These are phyloP conservation scores for Yarrowia sp. DNA, from an alignment of 805 yeast genomes.

Conservation along the genomic window DNA sequence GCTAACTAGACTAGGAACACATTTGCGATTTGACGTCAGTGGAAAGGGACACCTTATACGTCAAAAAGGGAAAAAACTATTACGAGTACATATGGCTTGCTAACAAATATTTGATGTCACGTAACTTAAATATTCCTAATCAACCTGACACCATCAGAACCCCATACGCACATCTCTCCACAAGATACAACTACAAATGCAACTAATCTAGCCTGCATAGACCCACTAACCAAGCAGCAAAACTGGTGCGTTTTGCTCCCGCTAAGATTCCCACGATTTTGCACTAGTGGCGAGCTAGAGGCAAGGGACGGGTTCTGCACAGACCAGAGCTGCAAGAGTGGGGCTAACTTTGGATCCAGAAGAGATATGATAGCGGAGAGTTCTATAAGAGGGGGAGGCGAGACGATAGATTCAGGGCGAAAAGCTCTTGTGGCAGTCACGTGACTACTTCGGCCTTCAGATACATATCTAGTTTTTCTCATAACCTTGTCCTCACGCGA, in stretches of 20 bases:
- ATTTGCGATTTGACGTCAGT: neutral
- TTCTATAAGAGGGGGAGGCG: neutral
- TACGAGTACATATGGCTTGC: too few species aligned
- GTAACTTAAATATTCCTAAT: too few species aligned
- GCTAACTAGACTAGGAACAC: slow-evolving; percentile 11
- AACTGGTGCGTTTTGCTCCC: neutral
- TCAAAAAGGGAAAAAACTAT: too few species aligned
- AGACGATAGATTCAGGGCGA: neutral
- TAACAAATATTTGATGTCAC: too few species aligned
- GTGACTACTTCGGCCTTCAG: neutral
- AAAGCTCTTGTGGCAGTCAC: neutral
- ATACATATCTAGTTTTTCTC: too few species aligned
- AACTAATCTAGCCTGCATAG: neutral
- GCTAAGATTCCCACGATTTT: neutral
- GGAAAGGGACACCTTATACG: neutral
- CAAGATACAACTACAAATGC: neutral
- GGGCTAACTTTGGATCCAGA: neutral
- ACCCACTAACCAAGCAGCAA: neutral
- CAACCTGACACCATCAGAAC: too few species aligned
- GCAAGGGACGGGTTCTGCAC: neutral
- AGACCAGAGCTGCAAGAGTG: neutral
- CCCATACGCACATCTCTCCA: too few species aligned
- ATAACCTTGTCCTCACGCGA: too few species aligned
- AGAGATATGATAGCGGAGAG: neutral
- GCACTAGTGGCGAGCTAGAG: neutral